These are phyloP conservation scores for Quercus ilex DNA, from an alignment of 306 rosid genomes.

Conservation along the genomic window DNA sequence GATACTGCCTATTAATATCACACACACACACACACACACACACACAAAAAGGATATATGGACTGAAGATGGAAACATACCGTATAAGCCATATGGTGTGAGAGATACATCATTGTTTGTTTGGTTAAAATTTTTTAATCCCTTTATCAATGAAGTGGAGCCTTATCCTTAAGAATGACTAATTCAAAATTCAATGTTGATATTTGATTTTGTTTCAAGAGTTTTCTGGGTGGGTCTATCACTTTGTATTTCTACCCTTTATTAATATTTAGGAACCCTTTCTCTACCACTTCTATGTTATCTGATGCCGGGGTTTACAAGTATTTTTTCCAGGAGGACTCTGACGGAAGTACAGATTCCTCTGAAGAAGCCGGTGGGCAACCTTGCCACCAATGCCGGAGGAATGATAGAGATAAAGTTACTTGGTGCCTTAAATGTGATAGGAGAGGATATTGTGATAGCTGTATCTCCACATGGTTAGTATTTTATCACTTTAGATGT, in stretches of 20 bases:
- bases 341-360: slow-evolving; percentile 55
- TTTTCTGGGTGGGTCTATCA: not conserved
- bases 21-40: too few relatives aligned
- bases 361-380: slow-evolving; percentile 74
- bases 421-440: slow-evolving; percentile 82
- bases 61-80: not conserved
- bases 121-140: not conserved
- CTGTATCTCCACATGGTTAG: slow-evolving; percentile 78
- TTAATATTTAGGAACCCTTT: not conserved
- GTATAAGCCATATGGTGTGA: not conserved
- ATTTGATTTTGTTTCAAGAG: not conserved
- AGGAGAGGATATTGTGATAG: slow-evolving; percentile 84
- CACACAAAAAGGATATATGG: not conserved
- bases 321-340: slow-evolving; percentile 62
- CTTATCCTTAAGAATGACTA: not conserved
- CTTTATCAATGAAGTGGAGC: not conserved
- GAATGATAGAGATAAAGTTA: slow-evolving; percentile 56
- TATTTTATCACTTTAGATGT: not conserved
- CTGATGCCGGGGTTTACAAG: slow-evolving; percentile 22
- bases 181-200: not conserved
- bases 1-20: not conserved
- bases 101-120: not conserved
- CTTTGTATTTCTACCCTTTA: not conserved
- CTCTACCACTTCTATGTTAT: not conserved
- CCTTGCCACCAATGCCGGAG: slow-evolving; percentile 86